Evolutionary conservation across 1,284 basidiomycete genomes (phyloP).

Genomic region (Microbotryum violaceum): DNA sequence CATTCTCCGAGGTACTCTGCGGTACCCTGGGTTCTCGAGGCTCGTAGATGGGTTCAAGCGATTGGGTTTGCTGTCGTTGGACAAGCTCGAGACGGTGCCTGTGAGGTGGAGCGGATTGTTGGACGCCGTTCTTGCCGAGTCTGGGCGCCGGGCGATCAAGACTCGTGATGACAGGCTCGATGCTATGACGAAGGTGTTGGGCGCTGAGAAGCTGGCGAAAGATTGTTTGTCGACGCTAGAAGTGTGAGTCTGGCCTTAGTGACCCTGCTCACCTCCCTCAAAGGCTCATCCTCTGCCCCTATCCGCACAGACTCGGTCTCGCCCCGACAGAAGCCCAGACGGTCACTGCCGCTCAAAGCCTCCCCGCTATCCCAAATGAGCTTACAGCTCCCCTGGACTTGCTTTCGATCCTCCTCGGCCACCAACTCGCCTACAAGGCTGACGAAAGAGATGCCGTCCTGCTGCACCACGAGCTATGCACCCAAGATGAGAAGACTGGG

Average conservation of each 20-base stretch:
- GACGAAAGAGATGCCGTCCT: slow-evolving; percentile 80
- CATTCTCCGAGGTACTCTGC: slow-evolving; percentile 75
- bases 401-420: slow-evolving; percentile 65
- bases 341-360: slow-evolving; percentile 44
- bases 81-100: slow-evolving; percentile 33
- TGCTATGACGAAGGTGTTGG: slow-evolving; percentile 1
- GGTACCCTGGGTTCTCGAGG: slow-evolving; percentile 77
- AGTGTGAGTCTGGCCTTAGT: slow-evolving; percentile 1
- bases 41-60: slow-evolving; percentile 66
- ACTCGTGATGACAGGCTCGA: neutral
- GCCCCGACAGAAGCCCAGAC: slow-evolving; percentile 43
- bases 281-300: slow-evolving; percentile 21
- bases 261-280: no score
- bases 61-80: slow-evolving; percentile 61
- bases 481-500: slow-evolving; percentile 30
- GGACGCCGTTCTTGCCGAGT: neutral
- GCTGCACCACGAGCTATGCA: slow-evolving; percentile 68
- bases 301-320: slow-evolving; percentile 37
- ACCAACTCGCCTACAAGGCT: slow-evolving; percentile 63
- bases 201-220: neutral
- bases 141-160: no score
- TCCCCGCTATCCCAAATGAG: slow-evolving; percentile 43
- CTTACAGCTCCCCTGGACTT: slow-evolving; percentile 61
- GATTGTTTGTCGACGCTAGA: slow-evolving; percentile 1
- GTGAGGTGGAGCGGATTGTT: slow-evolving; percentile 33